A percentile compares a stretch with the other conserved stretches of the same genome.
These are phyloP conservation scores for Fusarium dimerum DNA, from an alignment of 2,329 filamentous ascomycete genomes.

Conservation along the genomic window DNA sequence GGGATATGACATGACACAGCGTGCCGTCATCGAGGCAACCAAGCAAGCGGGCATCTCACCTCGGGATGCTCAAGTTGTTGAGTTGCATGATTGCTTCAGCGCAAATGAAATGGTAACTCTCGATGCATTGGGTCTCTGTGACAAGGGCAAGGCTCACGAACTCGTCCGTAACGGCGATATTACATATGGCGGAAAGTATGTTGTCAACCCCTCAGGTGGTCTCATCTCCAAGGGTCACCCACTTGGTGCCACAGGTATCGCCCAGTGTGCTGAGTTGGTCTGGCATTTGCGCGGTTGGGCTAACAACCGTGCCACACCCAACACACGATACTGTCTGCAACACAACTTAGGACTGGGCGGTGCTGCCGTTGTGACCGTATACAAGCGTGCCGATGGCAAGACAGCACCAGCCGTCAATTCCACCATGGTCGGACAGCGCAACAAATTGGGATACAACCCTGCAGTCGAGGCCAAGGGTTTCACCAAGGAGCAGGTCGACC, in stretches of 20 bases:
- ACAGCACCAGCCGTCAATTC: constrained; percentile 69
- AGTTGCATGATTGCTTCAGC: constrained; percentile 96
- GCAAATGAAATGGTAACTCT: constrained; percentile 92
- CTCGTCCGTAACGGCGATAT: constrained; percentile 85
- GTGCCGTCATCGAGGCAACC: constrained; percentile 71
- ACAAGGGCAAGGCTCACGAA: constrained; percentile 85
- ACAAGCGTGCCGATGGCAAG: constrained; percentile 78
- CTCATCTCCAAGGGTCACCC: constrained; percentile 97
- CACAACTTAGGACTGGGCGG: constrained; percentile 93
- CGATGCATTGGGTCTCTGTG: constrained; percentile 79
- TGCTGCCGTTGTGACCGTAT: constrained; percentile 87
- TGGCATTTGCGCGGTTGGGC: constrained; percentile 97
- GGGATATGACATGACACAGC: constrained; percentile 88
- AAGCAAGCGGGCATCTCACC: constrained; percentile 71
- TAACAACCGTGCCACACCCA: constrained; percentile 75
- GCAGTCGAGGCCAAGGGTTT: constrained; percentile 66
- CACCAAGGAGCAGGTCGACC: constrained; percentile 71
- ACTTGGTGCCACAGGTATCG: constrained; percentile 87
- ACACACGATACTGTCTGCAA: constrained; percentile 75
- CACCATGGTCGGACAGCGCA: constrained; percentile 62
- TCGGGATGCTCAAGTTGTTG: constrained; percentile 77
- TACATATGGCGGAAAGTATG: constrained; percentile 66
- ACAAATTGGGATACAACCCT: constrained; percentile 84
- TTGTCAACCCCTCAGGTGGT: constrained; percentile 92
- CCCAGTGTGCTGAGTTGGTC: constrained; percentile 86